These are phyloP conservation scores for Nannochloris sp. DNA, from an alignment of 139 green algal genomes.

Conservation along the genomic window DNA sequence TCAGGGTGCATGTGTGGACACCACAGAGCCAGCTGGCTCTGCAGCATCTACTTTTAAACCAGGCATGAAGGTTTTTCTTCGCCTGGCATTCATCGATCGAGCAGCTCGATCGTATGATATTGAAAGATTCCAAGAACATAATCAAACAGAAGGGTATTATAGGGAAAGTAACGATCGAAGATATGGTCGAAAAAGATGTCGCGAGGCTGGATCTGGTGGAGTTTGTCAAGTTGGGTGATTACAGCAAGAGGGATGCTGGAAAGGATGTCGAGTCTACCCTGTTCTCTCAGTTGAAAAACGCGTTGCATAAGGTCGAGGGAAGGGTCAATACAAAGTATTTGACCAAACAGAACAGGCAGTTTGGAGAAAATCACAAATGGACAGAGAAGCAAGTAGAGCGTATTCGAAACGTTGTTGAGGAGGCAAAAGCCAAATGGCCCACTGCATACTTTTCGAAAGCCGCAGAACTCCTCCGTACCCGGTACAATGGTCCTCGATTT, in stretches of 20 bases:
- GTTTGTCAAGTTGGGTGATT: background rate
- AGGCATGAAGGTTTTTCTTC: slow-evolving; percentile 3
- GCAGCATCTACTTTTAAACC: background rate
- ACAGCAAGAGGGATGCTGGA: background rate
- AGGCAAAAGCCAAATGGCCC: background rate
- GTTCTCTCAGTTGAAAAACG: background rate
- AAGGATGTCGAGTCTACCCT: background rate
- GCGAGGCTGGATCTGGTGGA: background rate
- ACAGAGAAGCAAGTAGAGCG: background rate
- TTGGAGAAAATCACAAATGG: background rate
- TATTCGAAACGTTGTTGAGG: background rate
- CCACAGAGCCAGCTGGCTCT: too few species aligned
- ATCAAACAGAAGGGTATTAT: background rate
- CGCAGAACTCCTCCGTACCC: background rate
- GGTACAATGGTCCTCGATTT: background rate
- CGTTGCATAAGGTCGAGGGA: background rate
- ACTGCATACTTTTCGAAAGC: background rate
- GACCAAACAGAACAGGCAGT: background rate
- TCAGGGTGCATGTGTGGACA: background rate
- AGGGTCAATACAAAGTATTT: background rate
- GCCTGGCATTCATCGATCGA: background rate
- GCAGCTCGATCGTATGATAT: background rate
- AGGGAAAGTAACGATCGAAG: background rate
- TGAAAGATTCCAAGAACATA: background rate
- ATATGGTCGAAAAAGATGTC: background rate